These are phyloP conservation scores for Candida glucosophila DNA, from an alignment of 1,139 yeast species.

Conservation along the genomic window DNA sequence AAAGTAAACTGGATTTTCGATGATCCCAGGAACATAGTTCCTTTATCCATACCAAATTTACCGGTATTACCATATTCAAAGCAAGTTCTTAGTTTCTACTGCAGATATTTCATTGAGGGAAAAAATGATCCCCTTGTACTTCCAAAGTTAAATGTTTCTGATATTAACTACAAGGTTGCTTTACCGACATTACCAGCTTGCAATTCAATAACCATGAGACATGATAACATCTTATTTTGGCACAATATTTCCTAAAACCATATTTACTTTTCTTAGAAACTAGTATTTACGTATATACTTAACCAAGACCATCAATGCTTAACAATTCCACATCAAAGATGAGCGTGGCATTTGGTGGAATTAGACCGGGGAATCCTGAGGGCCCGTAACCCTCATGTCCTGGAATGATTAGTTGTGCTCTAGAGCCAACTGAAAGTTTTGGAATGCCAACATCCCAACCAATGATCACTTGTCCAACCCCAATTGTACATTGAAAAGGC, in stretches of 20 bases:
- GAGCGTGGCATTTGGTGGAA: conserved; percentile 93
- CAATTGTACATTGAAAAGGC: conserved; percentile 89
- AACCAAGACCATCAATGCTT: conserved; percentile 50
- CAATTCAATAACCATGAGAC: conserved; percentile 15
- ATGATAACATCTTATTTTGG: conserved; percentile 12
- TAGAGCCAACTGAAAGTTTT: conserved; percentile 83
- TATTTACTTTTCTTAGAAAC: not conserved
- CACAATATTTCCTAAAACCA: not conserved
- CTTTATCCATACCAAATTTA: conserved; percentile 23
- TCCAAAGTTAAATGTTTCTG: conserved; percentile 55
- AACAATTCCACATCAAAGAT: conserved; percentile 88
- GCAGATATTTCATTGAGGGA: conserved; percentile 8
- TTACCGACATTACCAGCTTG: conserved; percentile 45
- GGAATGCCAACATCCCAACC: conserved; percentile 97
- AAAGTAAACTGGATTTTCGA: conserved; percentile 22
- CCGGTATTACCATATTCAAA: conserved; percentile 59
- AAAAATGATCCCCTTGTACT: conserved; percentile 15
- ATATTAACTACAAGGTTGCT: conserved; percentile 58
- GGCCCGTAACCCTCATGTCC: conserved; percentile 90
- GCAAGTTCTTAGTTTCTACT: conserved; percentile 32
- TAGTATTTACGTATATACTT: conserved; percentile 1
- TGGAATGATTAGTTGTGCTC: conserved; percentile 85
- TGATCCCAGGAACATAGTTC: conserved; percentile 17
- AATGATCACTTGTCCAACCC: conserved; percentile 91
- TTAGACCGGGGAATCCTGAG: conserved; percentile 92